Percentiles rank a stretch among this genome's conserved stretches.
Evolutionary conservation across 1,284 basidiomycete genomes (phyloP).

Genomic region (Pterula multifida): DNA sequence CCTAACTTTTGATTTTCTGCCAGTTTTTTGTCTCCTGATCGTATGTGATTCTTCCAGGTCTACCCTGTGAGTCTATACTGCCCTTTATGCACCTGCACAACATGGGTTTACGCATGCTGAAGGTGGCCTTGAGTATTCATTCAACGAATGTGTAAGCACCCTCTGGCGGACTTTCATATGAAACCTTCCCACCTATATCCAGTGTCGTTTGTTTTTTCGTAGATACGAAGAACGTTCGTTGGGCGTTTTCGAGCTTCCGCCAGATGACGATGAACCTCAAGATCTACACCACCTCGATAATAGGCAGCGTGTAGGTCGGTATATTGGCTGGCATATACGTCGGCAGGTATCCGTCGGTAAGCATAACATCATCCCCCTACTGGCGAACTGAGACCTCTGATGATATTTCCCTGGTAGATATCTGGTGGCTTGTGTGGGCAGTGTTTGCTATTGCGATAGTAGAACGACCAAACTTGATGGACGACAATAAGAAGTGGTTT

Average conservation of each 20-base stretch:
- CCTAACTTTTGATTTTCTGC: not conserved
- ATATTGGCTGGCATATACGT: conserved; percentile 44
- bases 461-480: conserved; percentile 47
- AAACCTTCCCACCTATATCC: not conserved
- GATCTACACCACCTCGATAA: conserved; percentile 30
- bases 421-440: conserved; percentile 50
- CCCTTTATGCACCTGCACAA: not conserved
- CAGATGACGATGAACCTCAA: conserved; percentile 37
- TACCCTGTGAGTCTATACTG: conserved; percentile 29
- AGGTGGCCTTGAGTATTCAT: conserved; percentile 56
- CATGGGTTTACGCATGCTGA: conserved; percentile 1
- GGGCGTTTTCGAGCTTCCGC: conserved; percentile 47
- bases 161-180: not conserved
- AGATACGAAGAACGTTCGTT: conserved; percentile 59
- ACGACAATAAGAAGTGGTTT: conserved; percentile 49
- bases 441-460: conserved; percentile 58
- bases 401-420: conserved; percentile 23
- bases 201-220: not conserved
- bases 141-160: conserved; percentile 68
- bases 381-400: not conserved
- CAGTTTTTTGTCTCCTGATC: not conserved
- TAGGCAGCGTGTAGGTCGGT: conserved; percentile 35
- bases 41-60: conserved; percentile 16
- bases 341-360: conserved; percentile 44
- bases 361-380: conserved; percentile 7